phyloP scores from a whole-genome alignment of 352 stramenopile species.

The Globisporangium perplexum region DNA sequence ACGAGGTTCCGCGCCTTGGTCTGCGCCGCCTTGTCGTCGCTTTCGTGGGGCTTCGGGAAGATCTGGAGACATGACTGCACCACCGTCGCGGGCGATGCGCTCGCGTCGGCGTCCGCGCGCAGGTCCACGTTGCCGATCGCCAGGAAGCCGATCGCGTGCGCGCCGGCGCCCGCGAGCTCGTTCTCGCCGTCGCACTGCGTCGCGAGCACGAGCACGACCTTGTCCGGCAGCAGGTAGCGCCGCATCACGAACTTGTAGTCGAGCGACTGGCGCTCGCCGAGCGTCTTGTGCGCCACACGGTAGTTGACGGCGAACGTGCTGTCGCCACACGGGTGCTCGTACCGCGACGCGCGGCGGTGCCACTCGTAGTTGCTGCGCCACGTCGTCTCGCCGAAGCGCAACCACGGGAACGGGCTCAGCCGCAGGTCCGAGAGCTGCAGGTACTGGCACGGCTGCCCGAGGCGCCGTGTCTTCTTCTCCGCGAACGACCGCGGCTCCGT shows the following conservation, averaged over 20 bases:
- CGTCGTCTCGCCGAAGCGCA: neutral
- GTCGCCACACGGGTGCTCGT: neutral
- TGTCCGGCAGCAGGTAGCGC: conserved; percentile 25
- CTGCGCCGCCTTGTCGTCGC: neutral
- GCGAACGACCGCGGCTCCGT: conserved; percentile 9
- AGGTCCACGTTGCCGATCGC: neutral
- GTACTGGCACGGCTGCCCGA: neutral
- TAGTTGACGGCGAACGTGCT: conserved; percentile 4
- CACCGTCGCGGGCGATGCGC: neutral
- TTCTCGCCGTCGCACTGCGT: conserved; percentile 28
- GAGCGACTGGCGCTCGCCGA: neutral
- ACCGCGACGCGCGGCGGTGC: neutral
- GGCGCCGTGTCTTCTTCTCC: conserved; percentile 5
- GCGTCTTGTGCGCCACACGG: neutral
- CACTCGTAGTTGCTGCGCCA: conserved; percentile 5
- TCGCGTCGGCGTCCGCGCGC: neutral
- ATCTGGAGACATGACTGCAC: conserved; percentile 6
- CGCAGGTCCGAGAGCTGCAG: conserved; percentile 8
- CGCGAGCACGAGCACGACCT: conserved; percentile 24
- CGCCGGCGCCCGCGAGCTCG: conserved; percentile 20
- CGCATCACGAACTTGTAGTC: conserved; percentile 30
- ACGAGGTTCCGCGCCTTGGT: neutral
- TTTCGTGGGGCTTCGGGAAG: neutral
- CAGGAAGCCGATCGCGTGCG: conserved; percentile 24
- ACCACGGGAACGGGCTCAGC: conserved; percentile 3